Evolutionary conservation across 345 rosid genomes (phyloP).

Genomic region (Passiflora organensis): DNA sequence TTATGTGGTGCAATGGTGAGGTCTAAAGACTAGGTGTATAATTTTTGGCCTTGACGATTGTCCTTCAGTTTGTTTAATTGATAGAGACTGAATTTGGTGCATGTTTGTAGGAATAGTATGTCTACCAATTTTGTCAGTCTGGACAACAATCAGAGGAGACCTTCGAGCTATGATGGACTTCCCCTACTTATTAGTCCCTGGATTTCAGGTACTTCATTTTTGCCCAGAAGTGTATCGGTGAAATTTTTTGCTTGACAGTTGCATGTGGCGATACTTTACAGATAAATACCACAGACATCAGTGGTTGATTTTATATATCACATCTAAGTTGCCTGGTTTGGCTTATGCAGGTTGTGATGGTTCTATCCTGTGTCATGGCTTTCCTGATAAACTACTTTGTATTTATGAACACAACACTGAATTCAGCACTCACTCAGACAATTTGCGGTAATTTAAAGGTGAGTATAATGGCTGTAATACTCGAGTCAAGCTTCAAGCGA

Average conservation of each 20-base stretch:
- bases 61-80: not conserved
- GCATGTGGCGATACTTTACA: too few relatives aligned
- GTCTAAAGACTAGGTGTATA: not conserved
- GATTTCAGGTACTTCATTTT: constrained; percentile 23
- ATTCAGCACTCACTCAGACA: constrained; percentile 24
- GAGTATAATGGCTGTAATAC: not conserved
- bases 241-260: too few relatives aligned
- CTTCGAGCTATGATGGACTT: constrained; percentile 17
- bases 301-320: too few relatives aligned
- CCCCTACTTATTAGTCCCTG: constrained; percentile 21
- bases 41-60: not conserved
- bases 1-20: constrained; percentile 34
- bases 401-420: constrained; percentile 24
- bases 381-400: constrained; percentile 26
- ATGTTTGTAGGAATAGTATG: constrained; percentile 23
- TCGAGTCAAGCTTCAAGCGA: too few relatives aligned
- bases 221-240: too few relatives aligned
- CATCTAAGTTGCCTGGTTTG: not conserved
- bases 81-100: not conserved
- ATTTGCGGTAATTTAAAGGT: constrained; percentile 29
- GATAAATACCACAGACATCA: too few relatives aligned
- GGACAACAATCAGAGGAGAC: constrained; percentile 25
- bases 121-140: constrained; percentile 21
- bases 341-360: constrained; percentile 20
- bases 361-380: constrained; percentile 23